A percentile compares a stretch with the other conserved stretches of the same genome.
Evolutionary conservation across 495 filamentous ascomycete species (phyloP).

Genomic region (Annulohypoxylon bovei): DNA sequence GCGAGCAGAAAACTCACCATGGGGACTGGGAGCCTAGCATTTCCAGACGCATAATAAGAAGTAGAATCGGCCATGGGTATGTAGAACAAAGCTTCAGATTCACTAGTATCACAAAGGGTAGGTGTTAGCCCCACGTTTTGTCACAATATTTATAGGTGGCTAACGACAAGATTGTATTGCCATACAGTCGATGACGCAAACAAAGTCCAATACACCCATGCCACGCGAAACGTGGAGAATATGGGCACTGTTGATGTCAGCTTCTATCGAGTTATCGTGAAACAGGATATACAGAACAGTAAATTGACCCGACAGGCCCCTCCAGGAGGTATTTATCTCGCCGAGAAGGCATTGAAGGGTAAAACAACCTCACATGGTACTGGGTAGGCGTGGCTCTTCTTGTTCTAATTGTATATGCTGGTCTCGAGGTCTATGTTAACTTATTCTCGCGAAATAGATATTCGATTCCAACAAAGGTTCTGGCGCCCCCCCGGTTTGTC

Average conservation of each 20-base stretch:
- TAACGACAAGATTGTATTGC: neutral
- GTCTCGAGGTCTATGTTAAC: too few species aligned
- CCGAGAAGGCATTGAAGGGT: neutral
- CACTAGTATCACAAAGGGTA: neutral
- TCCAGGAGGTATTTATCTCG: too few species aligned
- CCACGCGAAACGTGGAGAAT: neutral
- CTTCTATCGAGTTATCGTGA: too few species aligned
- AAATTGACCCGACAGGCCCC: too few species aligned
- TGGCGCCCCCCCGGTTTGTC: too few species aligned
- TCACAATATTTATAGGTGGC: neutral
- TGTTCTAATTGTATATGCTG: too few species aligned
- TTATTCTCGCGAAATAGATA: neutral
- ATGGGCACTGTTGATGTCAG: neutral
- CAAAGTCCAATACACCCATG: neutral
- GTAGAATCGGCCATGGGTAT: too few species aligned
- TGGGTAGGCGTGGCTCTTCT: too few species aligned
- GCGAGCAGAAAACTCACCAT: too few species aligned
- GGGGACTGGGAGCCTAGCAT: too few species aligned
- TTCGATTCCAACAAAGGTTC: neutral
- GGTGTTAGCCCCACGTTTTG: neutral
- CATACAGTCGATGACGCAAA: neutral
- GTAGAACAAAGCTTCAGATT: neutral
- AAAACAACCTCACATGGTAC: neutral
- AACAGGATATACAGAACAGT: too few species aligned
- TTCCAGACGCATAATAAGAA: too few species aligned